Evolutionary conservation across 805 yeast species (phyloP).

Genomic region (Lachancea sp.): DNA sequence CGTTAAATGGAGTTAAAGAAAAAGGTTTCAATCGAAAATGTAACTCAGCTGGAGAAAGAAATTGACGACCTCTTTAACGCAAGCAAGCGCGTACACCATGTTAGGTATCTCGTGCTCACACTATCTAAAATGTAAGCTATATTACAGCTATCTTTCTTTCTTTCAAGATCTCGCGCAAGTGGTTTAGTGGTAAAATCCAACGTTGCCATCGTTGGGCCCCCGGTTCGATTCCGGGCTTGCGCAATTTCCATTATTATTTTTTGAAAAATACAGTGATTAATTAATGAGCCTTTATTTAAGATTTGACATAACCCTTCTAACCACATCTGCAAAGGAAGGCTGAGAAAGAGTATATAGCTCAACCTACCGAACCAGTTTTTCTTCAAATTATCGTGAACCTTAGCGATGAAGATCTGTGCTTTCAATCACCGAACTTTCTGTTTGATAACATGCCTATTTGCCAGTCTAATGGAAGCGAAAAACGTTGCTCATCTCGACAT

Average conservation of each 20-base stretch:
- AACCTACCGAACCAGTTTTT: too few species aligned
- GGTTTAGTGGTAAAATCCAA: slow-evolving; percentile 32
- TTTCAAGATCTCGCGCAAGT: slow-evolving; percentile 19
- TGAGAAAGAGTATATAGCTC: too few species aligned
- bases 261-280: too few species aligned
- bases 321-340: too few species aligned
- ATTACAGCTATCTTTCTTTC: background rate
- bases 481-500: slow-evolving; percentile 5
- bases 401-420: background rate
- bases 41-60: too few species aligned
- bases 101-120: too few species aligned
- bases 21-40: background rate
- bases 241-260: slow-evolving; percentile 9
- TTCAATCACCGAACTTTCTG: background rate
- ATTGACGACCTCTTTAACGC: too few species aligned
- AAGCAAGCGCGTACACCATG: too few species aligned
- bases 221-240: slow-evolving; percentile 31
- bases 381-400: too few species aligned
- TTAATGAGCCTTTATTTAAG: too few species aligned
- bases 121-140: too few species aligned
- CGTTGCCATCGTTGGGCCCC: slow-evolving; percentile 33
- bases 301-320: too few species aligned
- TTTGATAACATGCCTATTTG: background rate
- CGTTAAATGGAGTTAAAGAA: background rate
- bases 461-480: slow-evolving; percentile 1